Percentiles rank a stretch among this genome's conserved stretches.
phyloP scores from a whole-genome alignment of 768 basidiomycete genomes.

The Serendipita sp. region DNA sequence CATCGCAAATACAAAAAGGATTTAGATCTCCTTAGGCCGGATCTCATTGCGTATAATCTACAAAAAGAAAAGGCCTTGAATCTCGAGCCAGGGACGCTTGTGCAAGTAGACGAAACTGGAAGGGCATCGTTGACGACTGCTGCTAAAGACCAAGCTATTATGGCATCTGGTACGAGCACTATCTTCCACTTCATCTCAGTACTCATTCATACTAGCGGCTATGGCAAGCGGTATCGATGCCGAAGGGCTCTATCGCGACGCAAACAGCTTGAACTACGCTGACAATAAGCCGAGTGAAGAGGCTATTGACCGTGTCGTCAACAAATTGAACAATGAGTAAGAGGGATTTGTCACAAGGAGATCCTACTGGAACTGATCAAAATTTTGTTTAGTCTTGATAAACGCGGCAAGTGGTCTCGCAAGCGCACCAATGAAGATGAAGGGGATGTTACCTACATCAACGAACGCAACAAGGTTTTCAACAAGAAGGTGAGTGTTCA shows the following conservation, averaged over 20 bases:
- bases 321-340: conserved; percentile 87
- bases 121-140: conserved; percentile 28
- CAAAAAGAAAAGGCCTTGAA: conserved; percentile 82
- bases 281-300: conserved; percentile 94
- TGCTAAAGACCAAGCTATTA: conserved; percentile 37
- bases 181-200: background rate
- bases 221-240: conserved; percentile 31
- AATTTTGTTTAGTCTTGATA: conserved; percentile 49
- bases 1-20: conserved; percentile 86
- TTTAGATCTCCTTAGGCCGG: conserved; percentile 73
- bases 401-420: conserved; percentile 77
- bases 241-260: conserved; percentile 83
- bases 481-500: conserved; percentile 66
- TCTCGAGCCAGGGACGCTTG: conserved; percentile 50
- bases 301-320: conserved; percentile 80
- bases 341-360: conserved; percentile 27
- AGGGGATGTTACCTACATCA: conserved; percentile 97
- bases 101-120: conserved; percentile 23
- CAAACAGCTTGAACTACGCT: conserved; percentile 82
- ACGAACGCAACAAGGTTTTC: conserved; percentile 94
- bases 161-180: conserved; percentile 17
- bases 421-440: conserved; percentile 84
- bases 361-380: background rate
- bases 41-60: conserved; percentile 70
- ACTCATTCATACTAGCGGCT: background rate